These are phyloP conservation scores for Beauveria sp. DNA, from an alignment of 2,329 filamentous ascomycete species.

Conservation along the genomic window DNA sequence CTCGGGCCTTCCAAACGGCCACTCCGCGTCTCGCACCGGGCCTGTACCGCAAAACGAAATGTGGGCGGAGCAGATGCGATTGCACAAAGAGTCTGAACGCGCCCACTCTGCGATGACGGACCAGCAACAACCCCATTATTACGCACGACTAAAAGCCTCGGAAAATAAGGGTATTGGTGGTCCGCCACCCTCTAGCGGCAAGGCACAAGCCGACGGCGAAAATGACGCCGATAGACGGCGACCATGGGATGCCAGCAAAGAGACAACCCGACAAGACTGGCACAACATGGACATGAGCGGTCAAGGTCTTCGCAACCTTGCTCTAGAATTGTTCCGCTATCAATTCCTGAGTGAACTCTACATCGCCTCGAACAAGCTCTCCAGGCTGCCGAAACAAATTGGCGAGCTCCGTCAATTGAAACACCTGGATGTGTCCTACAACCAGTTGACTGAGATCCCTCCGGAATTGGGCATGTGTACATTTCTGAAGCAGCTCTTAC, in stretches of 20 bases:
- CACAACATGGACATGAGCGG: conserved; percentile 89
- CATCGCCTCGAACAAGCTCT: conserved; percentile 86
- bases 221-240: conserved; percentile 51
- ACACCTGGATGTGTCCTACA: conserved; percentile 81
- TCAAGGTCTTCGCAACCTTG: conserved; percentile 82
- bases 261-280: conserved; percentile 73
- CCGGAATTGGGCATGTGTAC: conserved; percentile 96
- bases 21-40: conserved; percentile 39
- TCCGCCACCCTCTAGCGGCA: conserved; percentile 42
- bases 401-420: conserved; percentile 74
- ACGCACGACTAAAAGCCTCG: conserved; percentile 62
- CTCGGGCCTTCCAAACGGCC: conserved; percentile 50
- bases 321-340: conserved; percentile 75
- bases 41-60: conserved; percentile 56
- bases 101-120: conserved; percentile 64
- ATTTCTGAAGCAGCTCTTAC: conserved; percentile 72
- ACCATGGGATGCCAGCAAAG: conserved; percentile 58
- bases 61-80: conserved; percentile 80
- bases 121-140: conserved; percentile 59
- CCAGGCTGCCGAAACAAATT: conserved; percentile 69
- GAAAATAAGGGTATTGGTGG: conserved; percentile 61
- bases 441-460: conserved; percentile 74
- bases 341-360: conserved; percentile 86
- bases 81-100: conserved; percentile 70
- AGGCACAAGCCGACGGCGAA: conserved; percentile 40